These are phyloP conservation scores for Whalleya microplaca DNA, from an alignment of 2,329 filamentous ascomycete species.

Conservation along the genomic window DNA sequence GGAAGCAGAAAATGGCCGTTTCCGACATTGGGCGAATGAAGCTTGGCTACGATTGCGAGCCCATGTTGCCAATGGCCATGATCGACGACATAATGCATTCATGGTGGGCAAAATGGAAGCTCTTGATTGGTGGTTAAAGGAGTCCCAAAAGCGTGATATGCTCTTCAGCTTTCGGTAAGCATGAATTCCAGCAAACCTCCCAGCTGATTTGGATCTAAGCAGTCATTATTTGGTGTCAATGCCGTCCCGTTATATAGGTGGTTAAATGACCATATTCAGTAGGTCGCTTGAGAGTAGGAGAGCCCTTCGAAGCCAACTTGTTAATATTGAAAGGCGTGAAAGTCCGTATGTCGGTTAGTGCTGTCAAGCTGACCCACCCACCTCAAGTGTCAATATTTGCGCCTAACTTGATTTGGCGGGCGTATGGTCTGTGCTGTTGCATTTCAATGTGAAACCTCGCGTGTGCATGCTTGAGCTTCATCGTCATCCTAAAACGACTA, in stretches of 20 bases:
- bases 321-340: background rate
- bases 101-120: slow-evolving; percentile 11
- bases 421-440: slow-evolving; percentile 4
- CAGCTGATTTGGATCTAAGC: slow-evolving; percentile 2
- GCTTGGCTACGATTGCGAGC: slow-evolving; percentile 6
- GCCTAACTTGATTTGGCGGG: too few species aligned
- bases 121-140: background rate
- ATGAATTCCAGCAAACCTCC: background rate
- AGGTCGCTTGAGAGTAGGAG: background rate
- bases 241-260: background rate
- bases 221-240: background rate
- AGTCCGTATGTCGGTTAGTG: background rate
- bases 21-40: background rate
- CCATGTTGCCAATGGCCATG: slow-evolving; percentile 10
- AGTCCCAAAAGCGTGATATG: background rate
- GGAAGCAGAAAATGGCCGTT: slow-evolving; percentile 19
- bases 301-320: background rate
- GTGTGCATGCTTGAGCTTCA: slow-evolving; percentile 27
- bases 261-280: background rate
- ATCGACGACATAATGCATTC: slow-evolving; percentile 17
- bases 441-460: slow-evolving; percentile 27
- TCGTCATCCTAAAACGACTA: slow-evolving; percentile 30
- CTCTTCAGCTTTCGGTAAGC: background rate
- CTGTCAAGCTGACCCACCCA: background rate
- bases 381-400: too few species aligned